Evolutionary conservation across 2,329 filamentous ascomycete genomes (phyloP), one percentile per base, ranked within the genome.

Genomic region (Grosmannia serpens): DNA sequence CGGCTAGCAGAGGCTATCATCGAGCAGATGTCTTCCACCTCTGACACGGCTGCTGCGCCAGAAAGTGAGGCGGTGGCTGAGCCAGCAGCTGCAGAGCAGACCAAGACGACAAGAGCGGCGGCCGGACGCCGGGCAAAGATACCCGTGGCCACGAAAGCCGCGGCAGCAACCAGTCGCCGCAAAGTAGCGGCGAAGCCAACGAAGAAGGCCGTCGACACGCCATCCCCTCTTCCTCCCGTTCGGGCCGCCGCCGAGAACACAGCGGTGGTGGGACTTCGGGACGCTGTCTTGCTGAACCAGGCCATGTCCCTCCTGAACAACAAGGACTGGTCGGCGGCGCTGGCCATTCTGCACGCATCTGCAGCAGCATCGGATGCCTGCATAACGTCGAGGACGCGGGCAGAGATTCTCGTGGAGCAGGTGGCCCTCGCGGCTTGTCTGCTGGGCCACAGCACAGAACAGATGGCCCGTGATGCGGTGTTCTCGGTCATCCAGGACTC

Each of bases 401-500:
- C 57, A 1, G 74, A 73, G 58, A 70, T 71, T 60, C 70, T 76
- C 58, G 80, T 64, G 63, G 75, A 83, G 59, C 80, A 84, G 46
- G 77, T 89, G 58, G 77, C 83, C 13, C 82, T 82, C 59, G 88
- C 87, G 24, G 83, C 83, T 57, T 83, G 86, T 52, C 79, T 88
- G 50, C 76, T 90, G 60, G 78, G 83, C 20, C 80, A 87, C 69
- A 87, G 85, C 62, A 77, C 87, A 65, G 82, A 86, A 53, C 80
- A 86, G 66, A 88, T 96, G 75, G 80, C 85, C 15, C 80, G 81
- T 5, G 89, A 96, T 70, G 86, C 91, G 3, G 87, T 94, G 4
- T 95, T 92, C 70, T 95, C 89, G 22, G 88, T 92, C 11, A 80
- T 97, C 20, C 89, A 92, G 52, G 94, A 99, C 66, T 96, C 94